Percentiles rank a stretch among this genome's conserved stretches.
These are phyloP conservation scores for Colletotrichum trifolii DNA, from an alignment of 2,329 filamentous ascomycete genomes.

Conservation along the genomic window DNA sequence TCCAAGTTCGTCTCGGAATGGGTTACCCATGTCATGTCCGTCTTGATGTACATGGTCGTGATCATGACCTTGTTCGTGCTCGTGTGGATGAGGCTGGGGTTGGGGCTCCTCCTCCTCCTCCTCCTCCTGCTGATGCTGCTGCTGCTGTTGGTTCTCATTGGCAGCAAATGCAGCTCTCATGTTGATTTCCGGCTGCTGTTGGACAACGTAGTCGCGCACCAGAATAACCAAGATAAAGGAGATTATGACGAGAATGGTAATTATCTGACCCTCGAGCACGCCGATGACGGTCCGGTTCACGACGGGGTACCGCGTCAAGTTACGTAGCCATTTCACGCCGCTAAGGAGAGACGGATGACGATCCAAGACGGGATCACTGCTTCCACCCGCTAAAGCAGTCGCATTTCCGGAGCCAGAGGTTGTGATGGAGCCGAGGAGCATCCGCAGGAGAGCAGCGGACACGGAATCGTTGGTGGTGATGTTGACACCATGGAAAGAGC, in stretches of 20 bases:
- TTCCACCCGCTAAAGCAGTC: slow-evolving; percentile 6
- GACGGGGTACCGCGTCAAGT: slow-evolving; percentile 74
- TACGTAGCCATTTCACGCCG: slow-evolving; percentile 66
- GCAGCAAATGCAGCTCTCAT: slow-evolving; percentile 71
- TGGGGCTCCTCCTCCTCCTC: slow-evolving; percentile 21
- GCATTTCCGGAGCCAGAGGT: slow-evolving; percentile 38
- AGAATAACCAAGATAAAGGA: slow-evolving; percentile 97
- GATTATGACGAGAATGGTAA: slow-evolving; percentile 90
- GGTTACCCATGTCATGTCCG: slow-evolving; percentile 1
- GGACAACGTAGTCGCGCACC: slow-evolving; percentile 97
- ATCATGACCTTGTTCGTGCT: slow-evolving; percentile 32
- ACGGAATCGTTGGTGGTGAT: slow-evolving; percentile 46
- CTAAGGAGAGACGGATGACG: slow-evolving; percentile 62
- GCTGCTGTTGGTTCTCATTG: slow-evolving; percentile 26
- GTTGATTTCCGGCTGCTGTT: slow-evolving; percentile 94
- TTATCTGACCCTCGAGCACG: slow-evolving; percentile 90
- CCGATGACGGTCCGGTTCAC: slow-evolving; percentile 85
- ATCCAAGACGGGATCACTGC: slow-evolving; percentile 34
- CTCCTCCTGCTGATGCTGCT: slow-evolving; percentile 16
- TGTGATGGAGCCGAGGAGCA: slow-evolving; percentile 42
- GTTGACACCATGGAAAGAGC: slow-evolving; percentile 45
- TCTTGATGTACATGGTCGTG: slow-evolving; percentile 2
- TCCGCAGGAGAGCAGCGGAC: slow-evolving; percentile 45
- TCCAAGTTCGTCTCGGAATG: slow-evolving; percentile 9
- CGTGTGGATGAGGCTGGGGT: slow-evolving; percentile 7